Evolutionary conservation across 306 rosid genomes (phyloP), one percentile per base, ranked within the genome.

Genomic region (Acacia melanoxylon): DNA sequence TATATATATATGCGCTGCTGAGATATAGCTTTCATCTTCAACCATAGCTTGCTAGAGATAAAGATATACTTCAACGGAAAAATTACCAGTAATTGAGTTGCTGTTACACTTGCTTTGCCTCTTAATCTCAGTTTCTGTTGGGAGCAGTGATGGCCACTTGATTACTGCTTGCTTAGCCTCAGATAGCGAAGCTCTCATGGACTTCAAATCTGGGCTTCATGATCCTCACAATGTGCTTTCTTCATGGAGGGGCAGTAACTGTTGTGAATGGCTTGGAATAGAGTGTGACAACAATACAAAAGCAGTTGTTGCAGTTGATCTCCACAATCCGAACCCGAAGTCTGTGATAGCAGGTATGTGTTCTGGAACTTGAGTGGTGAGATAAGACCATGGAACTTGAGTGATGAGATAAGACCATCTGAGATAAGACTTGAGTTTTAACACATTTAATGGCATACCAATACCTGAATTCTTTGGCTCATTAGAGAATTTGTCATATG

Each of bases 351-450:
- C 35, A 76, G 79, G 82, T 65, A 85, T 42, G 86, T 73, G 54
- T 61, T 75, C 59, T 72, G 81, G 84, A 86, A 81, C 76, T 56
- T 86, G 22, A 81, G 88, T 74, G 91, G 88, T 17, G 86, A 81
- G 51, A 56, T 88, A 73, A 86, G 88, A 61, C 81, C 84, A 13
- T 88, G 71, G 82, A 76, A 16, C 89, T 86, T 6, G 17, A 77
- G 82, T 88, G 89, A 10, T 52, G n/a, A n/a, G n/a, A n/a, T 86
- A 70, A 68, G 68, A 27, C 58, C 79, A 77, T 79, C 88, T n/a
- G n/a, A n/a, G n/a, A n/a, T n/a, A n/a, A 66, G 89, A 90, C 84
- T 80, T 83, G 81, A 88, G 94, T 61, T 83, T 41, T 52, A 90
- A 85, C 85, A 42, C 85, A 12, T 90, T 86, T 80, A 70, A 35